These are phyloP conservation scores for Rosa persica DNA, from an alignment of 306 rosid species.

Conservation along the genomic window DNA sequence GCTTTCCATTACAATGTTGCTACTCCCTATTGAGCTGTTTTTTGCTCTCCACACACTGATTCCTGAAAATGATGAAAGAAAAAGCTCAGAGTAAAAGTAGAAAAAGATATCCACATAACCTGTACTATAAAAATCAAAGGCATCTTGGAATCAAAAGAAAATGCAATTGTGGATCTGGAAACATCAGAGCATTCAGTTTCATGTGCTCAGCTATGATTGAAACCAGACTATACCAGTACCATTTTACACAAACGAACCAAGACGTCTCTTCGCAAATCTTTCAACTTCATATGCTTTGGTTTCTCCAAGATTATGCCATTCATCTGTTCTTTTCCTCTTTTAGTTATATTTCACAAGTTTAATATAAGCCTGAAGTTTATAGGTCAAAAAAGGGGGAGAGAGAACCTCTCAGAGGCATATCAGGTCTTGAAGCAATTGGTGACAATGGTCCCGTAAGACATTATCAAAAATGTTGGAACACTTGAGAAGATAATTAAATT, in stretches of 20 bases:
- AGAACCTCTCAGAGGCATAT: constrained; percentile 55
- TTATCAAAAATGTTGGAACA: too few species aligned
- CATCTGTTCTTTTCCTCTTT: not conserved
- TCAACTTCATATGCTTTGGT: not conserved
- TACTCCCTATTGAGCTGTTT: constrained; percentile 56
- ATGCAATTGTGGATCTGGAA: not conserved
- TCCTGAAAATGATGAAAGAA: constrained; percentile 44
- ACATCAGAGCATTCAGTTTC: not conserved
- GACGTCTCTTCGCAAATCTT: not conserved
- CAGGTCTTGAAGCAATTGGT: constrained; percentile 60
- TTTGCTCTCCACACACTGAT: constrained; percentile 81
- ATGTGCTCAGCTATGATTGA: not conserved
- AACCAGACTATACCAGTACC: not conserved
- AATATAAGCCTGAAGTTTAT: not conserved
- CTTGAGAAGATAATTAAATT: too few species aligned
- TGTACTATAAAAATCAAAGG: not conserved
- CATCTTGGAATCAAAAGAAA: not conserved
- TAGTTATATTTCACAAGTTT: not conserved
- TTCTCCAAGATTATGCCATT: not conserved
- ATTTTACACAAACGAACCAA: not conserved
- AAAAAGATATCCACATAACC: not conserved
- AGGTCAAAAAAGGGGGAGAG: not conserved
- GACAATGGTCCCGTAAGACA: too few species aligned
- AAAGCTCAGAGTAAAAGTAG: constrained; percentile 23
- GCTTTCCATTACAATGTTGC: constrained; percentile 51